A percentile compares a stretch with the other conserved stretches of the same genome.
Conservation (phyloP, 495 filamentous ascomycete species). For the Apiosordaria backusii region DNA sequence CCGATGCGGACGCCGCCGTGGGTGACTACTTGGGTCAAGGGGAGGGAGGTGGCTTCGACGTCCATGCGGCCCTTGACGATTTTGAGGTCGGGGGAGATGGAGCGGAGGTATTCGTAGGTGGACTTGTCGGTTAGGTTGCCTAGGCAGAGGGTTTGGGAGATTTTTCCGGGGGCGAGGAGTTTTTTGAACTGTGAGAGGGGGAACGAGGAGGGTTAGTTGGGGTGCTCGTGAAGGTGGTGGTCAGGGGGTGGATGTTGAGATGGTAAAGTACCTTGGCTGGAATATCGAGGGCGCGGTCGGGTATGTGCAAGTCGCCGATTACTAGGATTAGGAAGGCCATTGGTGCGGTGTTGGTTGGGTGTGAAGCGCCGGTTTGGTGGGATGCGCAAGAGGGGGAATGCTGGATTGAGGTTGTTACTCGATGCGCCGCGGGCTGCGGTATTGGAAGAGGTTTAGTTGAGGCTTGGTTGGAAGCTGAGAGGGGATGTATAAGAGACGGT, state of each 20-base stretch:
- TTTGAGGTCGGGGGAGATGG: slow-evolving; percentile 88
- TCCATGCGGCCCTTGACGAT: slow-evolving; percentile 94
- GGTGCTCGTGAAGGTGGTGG: neutral
- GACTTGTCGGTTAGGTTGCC: slow-evolving; percentile 94
- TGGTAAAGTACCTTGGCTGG: slow-evolving; percentile 70
- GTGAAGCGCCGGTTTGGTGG: neutral
- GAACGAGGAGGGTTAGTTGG: neutral
- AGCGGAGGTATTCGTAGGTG: slow-evolving; percentile 91
- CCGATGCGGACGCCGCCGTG: slow-evolving; percentile 92
- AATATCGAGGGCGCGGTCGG: slow-evolving; percentile 86
- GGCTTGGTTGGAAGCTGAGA: neutral
- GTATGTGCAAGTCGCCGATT: slow-evolving; percentile 96
- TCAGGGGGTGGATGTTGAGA: neutral
- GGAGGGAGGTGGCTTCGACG: slow-evolving; percentile 83
- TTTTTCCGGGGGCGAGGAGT: slow-evolving; percentile 95
- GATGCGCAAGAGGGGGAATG: neutral
- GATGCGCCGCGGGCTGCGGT: neutral
- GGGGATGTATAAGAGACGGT: neutral
- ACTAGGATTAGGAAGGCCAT: slow-evolving; percentile 67
- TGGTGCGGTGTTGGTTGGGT: slow-evolving; percentile 7
- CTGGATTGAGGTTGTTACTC: neutral
- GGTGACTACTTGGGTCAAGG: slow-evolving; percentile 88
- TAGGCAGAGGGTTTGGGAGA: slow-evolving; percentile 93
- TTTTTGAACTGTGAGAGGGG: slow-evolving; percentile 76
- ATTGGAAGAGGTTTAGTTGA: neutral